Base-by-base conservation (phyloP, 2,329 filamentous ascomycete species). In the Davidsoniella australis region DNA sequence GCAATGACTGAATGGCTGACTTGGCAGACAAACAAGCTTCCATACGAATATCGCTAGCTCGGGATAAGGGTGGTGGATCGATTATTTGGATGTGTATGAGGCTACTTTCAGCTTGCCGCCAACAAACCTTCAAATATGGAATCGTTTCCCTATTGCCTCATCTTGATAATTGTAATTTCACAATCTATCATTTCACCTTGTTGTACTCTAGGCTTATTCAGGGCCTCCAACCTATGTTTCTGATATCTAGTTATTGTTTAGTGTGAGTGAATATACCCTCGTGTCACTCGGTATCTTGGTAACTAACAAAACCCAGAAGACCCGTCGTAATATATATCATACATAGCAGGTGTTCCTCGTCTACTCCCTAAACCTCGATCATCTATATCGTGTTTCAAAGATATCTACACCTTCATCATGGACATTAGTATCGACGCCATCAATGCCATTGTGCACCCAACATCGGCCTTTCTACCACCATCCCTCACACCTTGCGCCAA, bases 381-480 rank as follows among this genome's bases (percentile, higher is more conserved):
- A 16, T 37, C 23, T 43, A 16, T 12, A 26, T 47, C 26, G 24
- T 41, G 9, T 41, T 3, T 40, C 6, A 18, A 40, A 14, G 17
- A 20, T 18, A 3, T 20, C 4, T 14, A 9, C 23, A 14, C 23
- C 10, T n/a, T 48, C 56, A 57, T 54, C 45, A 78, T 78, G 75
- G 71, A 77, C 50, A 62, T 78, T 48, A 73, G 64, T 55, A 64
- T 68, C 49, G 61, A 66, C 51, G 65, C 69, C 20, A 72, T 78
- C 49, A 68, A 72, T 58, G 66, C 73, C 59, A 69, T 74, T 50
- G 67, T 76, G 51, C 75, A 78, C 57, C 72, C 75, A 26, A 77
- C 75, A 17, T 74, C 73, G 16, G 73, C 67, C 52, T 76, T 71
- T 37, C 17, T 47, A 10, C 12, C 14, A 2, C 5, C 37, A 12